Evolutionary conservation across 73 alveolate genomes (phyloP).

Genomic region (Tetrahymena borealis): DNA sequence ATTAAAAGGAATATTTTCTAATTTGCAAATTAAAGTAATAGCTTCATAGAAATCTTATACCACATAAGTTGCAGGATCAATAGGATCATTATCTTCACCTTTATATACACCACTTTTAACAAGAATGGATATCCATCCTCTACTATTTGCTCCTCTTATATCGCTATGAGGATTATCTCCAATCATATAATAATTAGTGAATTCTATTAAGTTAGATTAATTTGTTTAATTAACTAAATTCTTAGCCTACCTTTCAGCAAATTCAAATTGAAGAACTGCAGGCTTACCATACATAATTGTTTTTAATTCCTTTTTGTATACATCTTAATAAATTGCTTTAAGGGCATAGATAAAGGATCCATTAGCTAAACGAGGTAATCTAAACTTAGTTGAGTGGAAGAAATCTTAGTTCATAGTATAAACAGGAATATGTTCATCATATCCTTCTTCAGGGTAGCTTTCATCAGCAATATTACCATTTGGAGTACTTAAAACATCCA

Average conservation of each 20-base stretch:
- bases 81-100: conserved; percentile 38
- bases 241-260: conserved; percentile 31
- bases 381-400: background rate
- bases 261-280: conserved; percentile 33
- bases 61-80: conserved; percentile 58
- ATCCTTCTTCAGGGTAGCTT: no score
- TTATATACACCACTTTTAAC: conserved; percentile 58
- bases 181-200: no score
- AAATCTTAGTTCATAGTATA: conserved; percentile 22
- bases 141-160: conserved; percentile 60
- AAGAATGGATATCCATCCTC: conserved; percentile 55
- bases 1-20: no score
- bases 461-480: no score
- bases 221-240: background rate
- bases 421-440: conserved; percentile 1
- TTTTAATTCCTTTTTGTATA: conserved; percentile 30
- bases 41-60: conserved; percentile 48
- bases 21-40: conserved; percentile 12
- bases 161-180: conserved; percentile 75
- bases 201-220: background rate
- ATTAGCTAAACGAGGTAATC: conserved; percentile 49
- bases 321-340: background rate
- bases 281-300: conserved; percentile 60
- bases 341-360: conserved; percentile 44
- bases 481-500: no score